phyloP scores from a whole-genome alignment of 768 basidiomycete genomes.

The Phylloporus scabripes region DNA sequence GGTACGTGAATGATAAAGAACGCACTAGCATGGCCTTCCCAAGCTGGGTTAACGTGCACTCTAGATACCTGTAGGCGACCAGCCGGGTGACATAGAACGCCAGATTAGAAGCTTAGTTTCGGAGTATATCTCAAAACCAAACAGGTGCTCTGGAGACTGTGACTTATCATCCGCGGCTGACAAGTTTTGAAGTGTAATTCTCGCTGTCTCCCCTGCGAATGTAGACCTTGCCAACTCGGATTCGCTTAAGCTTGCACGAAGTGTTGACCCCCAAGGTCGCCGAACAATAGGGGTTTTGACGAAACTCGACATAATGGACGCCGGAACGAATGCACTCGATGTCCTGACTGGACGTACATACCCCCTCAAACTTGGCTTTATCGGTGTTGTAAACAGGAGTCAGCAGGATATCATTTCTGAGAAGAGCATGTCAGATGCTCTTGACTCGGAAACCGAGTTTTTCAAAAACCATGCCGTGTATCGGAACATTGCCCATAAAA shows the following conservation, averaged over 20 bases:
- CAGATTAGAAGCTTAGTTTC: slow-evolving; percentile 93
- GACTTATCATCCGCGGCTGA: slow-evolving; percentile 4
- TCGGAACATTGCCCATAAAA: slow-evolving; percentile 92
- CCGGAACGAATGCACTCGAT: slow-evolving; percentile 95
- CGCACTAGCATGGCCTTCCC: neutral
- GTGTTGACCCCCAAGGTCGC: slow-evolving; percentile 92
- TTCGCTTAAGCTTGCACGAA: slow-evolving; percentile 91
- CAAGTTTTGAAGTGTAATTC: slow-evolving; percentile 65
- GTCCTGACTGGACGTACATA: slow-evolving; percentile 95
- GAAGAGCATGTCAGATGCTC: slow-evolving; percentile 80
- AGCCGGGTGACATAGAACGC: slow-evolving; percentile 95
- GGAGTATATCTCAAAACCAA: slow-evolving; percentile 95
- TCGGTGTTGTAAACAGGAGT: slow-evolving; percentile 95
- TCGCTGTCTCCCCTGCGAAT: slow-evolving; percentile 95
- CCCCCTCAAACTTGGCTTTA: slow-evolving; percentile 96
- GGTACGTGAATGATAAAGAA: slow-evolving; percentile 38
- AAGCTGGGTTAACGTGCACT: neutral
- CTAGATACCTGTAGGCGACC: slow-evolving; percentile 93
- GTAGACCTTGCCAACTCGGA: slow-evolving; percentile 99
- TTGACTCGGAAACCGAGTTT: slow-evolving; percentile 83
- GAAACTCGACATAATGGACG: slow-evolving; percentile 98
- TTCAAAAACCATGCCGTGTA: slow-evolving; percentile 89
- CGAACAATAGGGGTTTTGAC: slow-evolving; percentile 96
- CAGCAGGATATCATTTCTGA: slow-evolving; percentile 94
- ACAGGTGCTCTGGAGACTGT: slow-evolving; percentile 54